phyloP scores from a whole-genome alignment of 495 filamentous ascomycete species.

The Penicillium samsonianum region DNA sequence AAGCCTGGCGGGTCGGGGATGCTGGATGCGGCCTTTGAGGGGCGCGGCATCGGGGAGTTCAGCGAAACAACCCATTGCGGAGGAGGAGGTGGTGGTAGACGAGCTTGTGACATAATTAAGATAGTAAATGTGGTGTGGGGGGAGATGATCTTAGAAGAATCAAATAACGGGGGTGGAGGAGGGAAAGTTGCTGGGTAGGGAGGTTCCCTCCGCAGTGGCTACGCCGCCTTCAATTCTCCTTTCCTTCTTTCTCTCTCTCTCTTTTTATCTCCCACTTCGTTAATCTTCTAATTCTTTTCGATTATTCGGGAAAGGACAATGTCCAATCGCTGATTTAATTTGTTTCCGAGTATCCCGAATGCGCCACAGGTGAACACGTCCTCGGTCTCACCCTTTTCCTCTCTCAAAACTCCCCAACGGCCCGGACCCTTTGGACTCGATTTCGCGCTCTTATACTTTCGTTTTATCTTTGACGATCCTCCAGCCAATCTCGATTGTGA shows the following conservation, averaged over 20 bases:
- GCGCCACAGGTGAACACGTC: constrained; percentile 20
- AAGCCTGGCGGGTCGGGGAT: constrained; percentile 90
- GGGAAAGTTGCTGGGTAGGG: constrained; percentile 10
- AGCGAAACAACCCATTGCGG: constrained; percentile 83
- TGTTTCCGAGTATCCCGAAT: constrained; percentile 20
- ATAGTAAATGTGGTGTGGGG: constrained; percentile 3
- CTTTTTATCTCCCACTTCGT: constrained; percentile 7
- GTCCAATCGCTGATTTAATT: constrained; percentile 20
- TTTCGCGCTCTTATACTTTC: neutral
- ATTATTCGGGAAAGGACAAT: constrained; percentile 13
- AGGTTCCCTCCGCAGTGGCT: constrained; percentile 29
- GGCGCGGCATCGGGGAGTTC: constrained; percentile 61
- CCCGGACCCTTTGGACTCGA: constrained; percentile 10
- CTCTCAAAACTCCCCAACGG: constrained; percentile 12
- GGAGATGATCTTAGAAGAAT: constrained; percentile 10
- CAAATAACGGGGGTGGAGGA: neutral
- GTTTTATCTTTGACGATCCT: neutral
- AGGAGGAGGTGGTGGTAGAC: constrained; percentile 51
- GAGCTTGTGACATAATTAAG: constrained; percentile 32
- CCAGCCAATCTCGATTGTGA: constrained; percentile 16
- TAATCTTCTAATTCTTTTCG: constrained; percentile 8
- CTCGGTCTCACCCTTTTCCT: constrained; percentile 25
- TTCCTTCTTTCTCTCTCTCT: constrained; percentile 16
- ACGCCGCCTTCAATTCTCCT: constrained; percentile 30
- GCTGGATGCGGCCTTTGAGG: constrained; percentile 56